Percentiles rank a stretch among this genome's conserved stretches.
Evolutionary conservation across 2,329 filamentous ascomycete species (phyloP).

Genomic region (Diplodia seriata): DNA sequence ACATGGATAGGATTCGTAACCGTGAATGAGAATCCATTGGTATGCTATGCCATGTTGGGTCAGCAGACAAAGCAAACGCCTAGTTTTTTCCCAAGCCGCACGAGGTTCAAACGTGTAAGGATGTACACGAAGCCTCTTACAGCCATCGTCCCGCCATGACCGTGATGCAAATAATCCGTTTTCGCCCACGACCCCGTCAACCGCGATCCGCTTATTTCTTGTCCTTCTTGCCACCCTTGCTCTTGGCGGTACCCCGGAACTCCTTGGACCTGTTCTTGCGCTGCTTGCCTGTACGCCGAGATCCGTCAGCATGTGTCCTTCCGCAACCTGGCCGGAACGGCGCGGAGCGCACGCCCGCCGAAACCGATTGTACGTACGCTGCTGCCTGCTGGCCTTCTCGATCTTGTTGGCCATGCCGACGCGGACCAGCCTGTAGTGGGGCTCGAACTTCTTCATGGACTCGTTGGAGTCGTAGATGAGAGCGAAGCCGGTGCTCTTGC

Average conservation of each 20-base stretch:
- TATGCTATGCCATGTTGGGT: constrained; percentile 33
- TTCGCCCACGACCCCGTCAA: constrained; percentile 30
- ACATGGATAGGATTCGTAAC: constrained; percentile 25
- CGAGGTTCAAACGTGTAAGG: constrained; percentile 26
- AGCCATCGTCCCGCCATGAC: constrained; percentile 32
- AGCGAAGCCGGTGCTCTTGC: constrained; percentile 99
- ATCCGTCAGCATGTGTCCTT: constrained; percentile 40
- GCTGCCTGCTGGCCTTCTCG: constrained; percentile 97
- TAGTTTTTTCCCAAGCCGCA: constrained; percentile 30
- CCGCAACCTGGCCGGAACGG: neutral
- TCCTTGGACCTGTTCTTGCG: constrained; percentile 99
- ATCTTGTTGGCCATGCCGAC: constrained; percentile 92
- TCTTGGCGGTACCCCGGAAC: constrained; percentile 96
- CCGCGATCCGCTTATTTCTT: constrained; percentile 64
- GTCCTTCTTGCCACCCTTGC: constrained; percentile 93
- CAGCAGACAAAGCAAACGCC: constrained; percentile 32
- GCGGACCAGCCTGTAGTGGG: constrained; percentile 93
- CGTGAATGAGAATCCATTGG: constrained; percentile 34
- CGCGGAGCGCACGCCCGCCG: neutral
- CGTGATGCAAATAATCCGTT: constrained; percentile 32
- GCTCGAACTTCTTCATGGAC: constrained; percentile 99
- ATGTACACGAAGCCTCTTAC: constrained; percentile 27
- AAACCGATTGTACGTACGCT: constrained; percentile 74
- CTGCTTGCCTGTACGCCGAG: constrained; percentile 82
- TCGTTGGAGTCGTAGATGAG: constrained; percentile 98